Base-by-base conservation (phyloP, 306 rosid genomes). In the Albizia julibrissin region DNA sequence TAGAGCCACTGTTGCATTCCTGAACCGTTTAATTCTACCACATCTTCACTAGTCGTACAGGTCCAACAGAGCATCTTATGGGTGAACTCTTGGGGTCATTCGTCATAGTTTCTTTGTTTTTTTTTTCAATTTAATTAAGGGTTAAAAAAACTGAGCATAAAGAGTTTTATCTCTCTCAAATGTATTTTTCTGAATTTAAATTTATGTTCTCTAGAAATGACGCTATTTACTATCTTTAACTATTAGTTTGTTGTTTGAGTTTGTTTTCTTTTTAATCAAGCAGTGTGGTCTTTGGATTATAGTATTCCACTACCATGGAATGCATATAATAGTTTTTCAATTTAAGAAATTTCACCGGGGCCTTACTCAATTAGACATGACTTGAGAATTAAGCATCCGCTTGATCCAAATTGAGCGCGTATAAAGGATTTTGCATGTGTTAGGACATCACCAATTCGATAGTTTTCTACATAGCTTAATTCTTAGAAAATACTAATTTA, bases 301-400 rank as follows among this genome's bases (percentile, higher is more conserved):
- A 37, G 8, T 37, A 6, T 37, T 37, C 8, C 40, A 4, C 1
- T 37, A 37, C 8, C 40, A 37, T 37, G 40, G 5, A 26, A 34
- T 26, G 39, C 31, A 50, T 18, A 8, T 18, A 8, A 19, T 58
- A 43, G 16, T 24, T 43, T 34, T 67, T 12, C 18, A 3, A 42
- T 18, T 58, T 11, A 26, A 49, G 84, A 75, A 81, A 81, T 81
- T 81, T 81, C 84, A 37, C 33, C 13, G 59, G 26, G 49, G 31
- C 42, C 68, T 27, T 34, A 29, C 19, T 74, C 66, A 72, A 46
- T n/a, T 5, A 44, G 27, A 27, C 2, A 33, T 81, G 10, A 47
- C 84, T 64, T 47, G 49, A 3, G 24, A 44, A 73, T 22, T 18
- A 73, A 81, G 72, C 79, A 62, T 44, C 66, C 54, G n/a, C 66